phyloP scores from a whole-genome alignment of 2,329 filamentous ascomycete genomes.

The Fusarium floridanum region DNA sequence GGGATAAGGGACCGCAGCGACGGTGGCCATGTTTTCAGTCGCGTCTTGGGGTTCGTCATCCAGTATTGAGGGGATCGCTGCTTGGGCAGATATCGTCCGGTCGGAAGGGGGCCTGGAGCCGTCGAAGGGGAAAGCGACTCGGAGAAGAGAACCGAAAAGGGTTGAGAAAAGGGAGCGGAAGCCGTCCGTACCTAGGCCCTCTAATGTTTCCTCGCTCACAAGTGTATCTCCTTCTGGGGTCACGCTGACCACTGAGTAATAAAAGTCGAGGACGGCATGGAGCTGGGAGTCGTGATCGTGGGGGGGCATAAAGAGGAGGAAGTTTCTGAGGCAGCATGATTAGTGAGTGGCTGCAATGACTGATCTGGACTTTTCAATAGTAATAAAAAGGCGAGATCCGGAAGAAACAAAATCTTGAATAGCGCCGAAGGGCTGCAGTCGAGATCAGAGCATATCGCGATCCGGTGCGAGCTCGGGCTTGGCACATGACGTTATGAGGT shows the following conservation, averaged over 20 bases:
- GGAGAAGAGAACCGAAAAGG: slow-evolving; percentile 82
- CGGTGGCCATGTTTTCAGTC: slow-evolving; percentile 38
- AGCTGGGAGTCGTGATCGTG: slow-evolving; percentile 76
- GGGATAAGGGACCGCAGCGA: slow-evolving; percentile 32
- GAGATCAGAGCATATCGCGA: slow-evolving; percentile 21
- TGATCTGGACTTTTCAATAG: slow-evolving; percentile 4
- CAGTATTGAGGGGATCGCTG: slow-evolving; percentile 19
- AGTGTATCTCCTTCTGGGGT: slow-evolving; percentile 95
- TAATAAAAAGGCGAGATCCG: slow-evolving; percentile 3
- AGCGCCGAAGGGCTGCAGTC: slow-evolving; percentile 6
- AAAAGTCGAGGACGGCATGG: slow-evolving; percentile 88
- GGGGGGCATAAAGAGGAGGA: slow-evolving; percentile 87
- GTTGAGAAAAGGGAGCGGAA: slow-evolving; percentile 70
- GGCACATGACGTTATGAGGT: slow-evolving; percentile 47
- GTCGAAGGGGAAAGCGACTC: slow-evolving; percentile 68
- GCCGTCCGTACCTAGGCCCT: slow-evolving; percentile 91
- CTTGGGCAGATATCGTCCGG: slow-evolving; percentile 30
- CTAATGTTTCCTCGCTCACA: slow-evolving; percentile 89
- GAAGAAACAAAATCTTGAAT: background rate
- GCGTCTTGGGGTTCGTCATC: slow-evolving; percentile 27
- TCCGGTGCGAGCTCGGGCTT: slow-evolving; percentile 30
- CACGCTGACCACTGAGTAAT: slow-evolving; percentile 88
- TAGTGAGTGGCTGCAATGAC: slow-evolving; percentile 27
- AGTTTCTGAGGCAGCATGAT: slow-evolving; percentile 72
- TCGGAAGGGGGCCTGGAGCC: slow-evolving; percentile 48